Conservation (phyloP, 148 eudicot genomes). For the Rhododendron henanense region DNA sequence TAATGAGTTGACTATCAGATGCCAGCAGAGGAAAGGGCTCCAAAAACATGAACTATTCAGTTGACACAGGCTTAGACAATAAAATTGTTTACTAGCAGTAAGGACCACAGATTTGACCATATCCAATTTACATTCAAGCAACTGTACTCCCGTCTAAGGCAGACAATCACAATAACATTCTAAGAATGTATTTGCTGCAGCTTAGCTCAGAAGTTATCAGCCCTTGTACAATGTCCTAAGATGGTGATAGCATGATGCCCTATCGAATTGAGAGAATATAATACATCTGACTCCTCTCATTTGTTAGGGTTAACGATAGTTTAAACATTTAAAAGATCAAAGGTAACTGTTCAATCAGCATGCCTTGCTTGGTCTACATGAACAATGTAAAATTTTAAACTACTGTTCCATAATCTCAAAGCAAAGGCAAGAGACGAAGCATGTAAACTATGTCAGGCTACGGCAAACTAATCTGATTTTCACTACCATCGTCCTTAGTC, state of each 20-base stretch:
- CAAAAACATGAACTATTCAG: not conserved
- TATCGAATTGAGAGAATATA: not conserved
- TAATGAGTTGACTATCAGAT: conserved; percentile 3
- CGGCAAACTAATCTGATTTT: not conserved
- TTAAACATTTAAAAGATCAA: not conserved
- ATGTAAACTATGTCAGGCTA: not conserved
- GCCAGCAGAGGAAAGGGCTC: conserved; percentile 1
- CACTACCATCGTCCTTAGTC: not conserved
- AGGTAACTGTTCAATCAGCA: not conserved
- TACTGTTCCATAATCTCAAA: not conserved
- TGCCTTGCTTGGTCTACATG: not conserved
- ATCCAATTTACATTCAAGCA: not conserved
- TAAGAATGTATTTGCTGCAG: not conserved
- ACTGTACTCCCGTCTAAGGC: not conserved
- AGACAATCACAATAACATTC: not conserved
- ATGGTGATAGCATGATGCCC: not conserved
- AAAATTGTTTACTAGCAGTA: not conserved
- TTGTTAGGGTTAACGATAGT: not conserved
- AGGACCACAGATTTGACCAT: not conserved
- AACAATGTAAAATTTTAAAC: not conserved
- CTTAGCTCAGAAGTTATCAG: not conserved
- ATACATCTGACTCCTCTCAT: not conserved
- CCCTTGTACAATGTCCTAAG: conserved; percentile 1
- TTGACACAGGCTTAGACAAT: not conserved
- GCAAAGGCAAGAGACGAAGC: not conserved